Evolutionary conservation across 257 asterid genomes (phyloP).

Genomic region (Nicotiana obtusifolia): DNA sequence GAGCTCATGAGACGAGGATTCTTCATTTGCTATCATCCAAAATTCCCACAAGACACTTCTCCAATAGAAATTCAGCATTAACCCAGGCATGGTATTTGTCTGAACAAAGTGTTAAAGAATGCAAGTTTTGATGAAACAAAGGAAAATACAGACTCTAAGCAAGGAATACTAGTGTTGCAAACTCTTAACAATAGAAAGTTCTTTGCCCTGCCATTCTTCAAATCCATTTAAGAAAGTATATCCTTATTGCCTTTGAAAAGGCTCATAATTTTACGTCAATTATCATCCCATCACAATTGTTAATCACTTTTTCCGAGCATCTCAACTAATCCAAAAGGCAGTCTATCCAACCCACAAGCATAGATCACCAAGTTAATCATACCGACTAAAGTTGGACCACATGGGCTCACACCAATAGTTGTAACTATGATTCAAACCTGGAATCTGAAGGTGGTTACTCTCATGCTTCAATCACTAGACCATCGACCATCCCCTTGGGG

Average conservation of each 20-base stretch:
- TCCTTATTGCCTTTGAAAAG: not conserved
- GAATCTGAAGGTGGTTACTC: not conserved
- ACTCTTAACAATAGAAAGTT: not conserved
- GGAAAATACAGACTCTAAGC: not conserved
- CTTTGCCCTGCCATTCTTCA: not conserved
- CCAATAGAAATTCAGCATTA: slow-evolving; percentile 74
- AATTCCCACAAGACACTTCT: slow-evolving; percentile 84
- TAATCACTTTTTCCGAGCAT: not conserved
- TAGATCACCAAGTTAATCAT: not conserved
- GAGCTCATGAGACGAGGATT: not conserved
- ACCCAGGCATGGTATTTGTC: slow-evolving; percentile 98
- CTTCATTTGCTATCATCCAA: slow-evolving; percentile 48
- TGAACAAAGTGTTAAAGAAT: slow-evolving; percentile 41
- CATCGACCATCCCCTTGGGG: not conserved
- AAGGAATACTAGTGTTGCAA: not conserved
- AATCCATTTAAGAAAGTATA: not conserved
- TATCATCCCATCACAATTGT: not conserved
- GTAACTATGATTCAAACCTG: not conserved
- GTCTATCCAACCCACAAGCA: slow-evolving; percentile 3
- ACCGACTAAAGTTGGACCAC: not conserved
- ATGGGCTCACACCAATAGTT: not conserved
- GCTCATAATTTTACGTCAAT: not conserved
- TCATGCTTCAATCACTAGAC: not conserved
- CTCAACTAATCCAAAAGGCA: not conserved
- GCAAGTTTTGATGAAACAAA: slow-evolving; percentile 18